Evolutionary conservation across 495 filamentous ascomycete genomes (phyloP).

Genomic region (Penicillium robsamsonii): DNA sequence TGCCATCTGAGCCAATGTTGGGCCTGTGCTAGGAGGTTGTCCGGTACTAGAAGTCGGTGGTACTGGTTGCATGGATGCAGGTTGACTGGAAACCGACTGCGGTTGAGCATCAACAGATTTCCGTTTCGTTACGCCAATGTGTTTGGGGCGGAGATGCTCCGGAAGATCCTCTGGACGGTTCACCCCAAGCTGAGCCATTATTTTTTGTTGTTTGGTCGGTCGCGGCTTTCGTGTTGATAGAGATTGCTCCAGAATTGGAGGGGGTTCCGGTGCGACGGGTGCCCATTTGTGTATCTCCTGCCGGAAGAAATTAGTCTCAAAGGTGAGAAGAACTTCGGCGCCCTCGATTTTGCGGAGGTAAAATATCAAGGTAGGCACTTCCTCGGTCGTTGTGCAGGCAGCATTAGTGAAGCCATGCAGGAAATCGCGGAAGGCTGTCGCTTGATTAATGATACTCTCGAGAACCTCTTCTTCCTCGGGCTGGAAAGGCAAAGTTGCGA

Average conservation of each 20-base stretch:
- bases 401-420: slow-evolving; percentile 78
- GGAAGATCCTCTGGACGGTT: slow-evolving; percentile 87
- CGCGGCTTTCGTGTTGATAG: slow-evolving; percentile 95
- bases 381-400: slow-evolving; percentile 74
- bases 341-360: slow-evolving; percentile 98
- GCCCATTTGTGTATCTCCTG: slow-evolving; percentile 96
- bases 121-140: slow-evolving; percentile 55
- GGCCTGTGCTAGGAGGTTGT: slow-evolving; percentile 27
- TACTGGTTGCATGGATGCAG: slow-evolving; percentile 30
- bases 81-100: slow-evolving; percentile 18
- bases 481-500: slow-evolving; percentile 82
- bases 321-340: slow-evolving; percentile 86
- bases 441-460: slow-evolving; percentile 78
- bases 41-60: slow-evolving; percentile 28
- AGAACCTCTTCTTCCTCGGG: slow-evolving; percentile 91
- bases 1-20: slow-evolving; percentile 37
- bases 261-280: slow-evolving; percentile 80
- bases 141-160: slow-evolving; percentile 72
- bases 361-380: slow-evolving; percentile 89
- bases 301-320: slow-evolving; percentile 95
- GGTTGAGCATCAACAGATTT: slow-evolving; percentile 40
- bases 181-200: slow-evolving; percentile 84
- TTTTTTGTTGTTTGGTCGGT: slow-evolving; percentile 95
- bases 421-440: slow-evolving; percentile 78
- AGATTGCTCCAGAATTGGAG: slow-evolving; percentile 78